Evolutionary conservation across 371 early-diverging fungal species (phyloP).

Genomic region (Mortierella sp.): DNA sequence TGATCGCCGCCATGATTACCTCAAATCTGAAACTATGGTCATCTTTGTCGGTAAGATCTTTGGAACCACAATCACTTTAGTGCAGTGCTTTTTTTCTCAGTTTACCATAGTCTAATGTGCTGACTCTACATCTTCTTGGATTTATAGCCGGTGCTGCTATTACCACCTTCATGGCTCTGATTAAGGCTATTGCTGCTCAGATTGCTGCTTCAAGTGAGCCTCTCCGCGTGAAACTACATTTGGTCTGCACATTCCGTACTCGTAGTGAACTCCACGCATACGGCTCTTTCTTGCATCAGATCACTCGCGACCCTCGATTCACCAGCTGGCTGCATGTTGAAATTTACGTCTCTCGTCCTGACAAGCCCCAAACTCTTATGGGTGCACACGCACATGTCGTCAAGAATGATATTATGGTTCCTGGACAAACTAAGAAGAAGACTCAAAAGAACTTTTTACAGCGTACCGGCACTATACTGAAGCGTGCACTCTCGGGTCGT

Average conservation of each 20-base stretch:
- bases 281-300: constrained; percentile 46
- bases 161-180: constrained; percentile 38
- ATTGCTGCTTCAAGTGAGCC: constrained; percentile 32
- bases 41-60: constrained; percentile 25
- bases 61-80: too few relatives aligned
- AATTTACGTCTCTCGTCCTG: constrained; percentile 50
- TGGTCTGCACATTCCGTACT: constrained; percentile 52
- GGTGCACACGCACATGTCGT: constrained; percentile 48
- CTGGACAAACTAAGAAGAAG: constrained; percentile 24
- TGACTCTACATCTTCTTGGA: background rate
- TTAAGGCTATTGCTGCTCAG: constrained; percentile 48
- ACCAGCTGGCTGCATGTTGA: constrained; percentile 47
- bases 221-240: constrained; percentile 32
- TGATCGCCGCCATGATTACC: constrained; percentile 49
- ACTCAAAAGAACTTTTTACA: constrained; percentile 28
- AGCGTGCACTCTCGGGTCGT: constrained; percentile 43
- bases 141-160: constrained; percentile 42
- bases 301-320: constrained; percentile 51
- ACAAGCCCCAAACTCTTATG: constrained; percentile 48
- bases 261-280: constrained; percentile 47
- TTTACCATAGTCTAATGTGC: background rate
- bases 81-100: background rate
- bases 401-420: constrained; percentile 50
- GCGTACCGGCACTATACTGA: constrained; percentile 38
- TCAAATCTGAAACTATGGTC: constrained; percentile 45